Percentiles rank a stretch among this genome's conserved stretches.
Conservation (phyloP, 495 filamentous ascomycete genomes). For the Penicillium simplicissimum region DNA sequence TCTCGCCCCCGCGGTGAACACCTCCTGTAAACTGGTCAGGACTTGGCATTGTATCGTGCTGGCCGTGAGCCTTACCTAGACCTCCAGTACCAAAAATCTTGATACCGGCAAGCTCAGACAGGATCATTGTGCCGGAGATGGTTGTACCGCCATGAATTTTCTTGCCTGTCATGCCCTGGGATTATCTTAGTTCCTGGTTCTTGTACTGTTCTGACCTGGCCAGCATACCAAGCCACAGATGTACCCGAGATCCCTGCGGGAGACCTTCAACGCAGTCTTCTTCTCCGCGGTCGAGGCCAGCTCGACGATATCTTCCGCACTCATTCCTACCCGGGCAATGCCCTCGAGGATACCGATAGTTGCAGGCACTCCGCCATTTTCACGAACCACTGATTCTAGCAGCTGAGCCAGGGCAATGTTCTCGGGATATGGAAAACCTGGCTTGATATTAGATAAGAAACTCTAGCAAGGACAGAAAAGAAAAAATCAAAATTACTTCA, state of each 20-base stretch:
- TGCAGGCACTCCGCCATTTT: conserved; percentile 85
- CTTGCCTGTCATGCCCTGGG: conserved; percentile 61
- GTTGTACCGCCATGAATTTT: conserved; percentile 86
- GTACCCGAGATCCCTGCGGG: conserved; percentile 80
- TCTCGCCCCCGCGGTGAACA: conserved; percentile 87
- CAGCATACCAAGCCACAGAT: conserved; percentile 71
- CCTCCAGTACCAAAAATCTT: conserved; percentile 86
- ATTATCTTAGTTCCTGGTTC: conserved; percentile 12
- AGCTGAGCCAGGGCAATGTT: conserved; percentile 68
- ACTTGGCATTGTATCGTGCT: neutral
- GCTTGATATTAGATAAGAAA: neutral
- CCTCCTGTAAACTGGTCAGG: conserved; percentile 61
- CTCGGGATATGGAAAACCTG: conserved; percentile 82
- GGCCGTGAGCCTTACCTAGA: conserved; percentile 34
- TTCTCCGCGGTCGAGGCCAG: conserved; percentile 66
- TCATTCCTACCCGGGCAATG: conserved; percentile 76
- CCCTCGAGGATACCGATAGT: conserved; percentile 85
- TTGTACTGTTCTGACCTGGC: neutral
- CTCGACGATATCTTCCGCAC: conserved; percentile 63
- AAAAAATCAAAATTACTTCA: neutral
- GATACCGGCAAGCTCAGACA: conserved; percentile 86
- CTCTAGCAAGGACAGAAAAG: neutral
- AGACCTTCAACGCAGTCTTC: conserved; percentile 72
- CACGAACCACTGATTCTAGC: conserved; percentile 75
- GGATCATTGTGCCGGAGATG: conserved; percentile 86